Conservation (phyloP, 2,329 filamentous ascomycete species). For the Chrysosporium queenslandicum region DNA sequence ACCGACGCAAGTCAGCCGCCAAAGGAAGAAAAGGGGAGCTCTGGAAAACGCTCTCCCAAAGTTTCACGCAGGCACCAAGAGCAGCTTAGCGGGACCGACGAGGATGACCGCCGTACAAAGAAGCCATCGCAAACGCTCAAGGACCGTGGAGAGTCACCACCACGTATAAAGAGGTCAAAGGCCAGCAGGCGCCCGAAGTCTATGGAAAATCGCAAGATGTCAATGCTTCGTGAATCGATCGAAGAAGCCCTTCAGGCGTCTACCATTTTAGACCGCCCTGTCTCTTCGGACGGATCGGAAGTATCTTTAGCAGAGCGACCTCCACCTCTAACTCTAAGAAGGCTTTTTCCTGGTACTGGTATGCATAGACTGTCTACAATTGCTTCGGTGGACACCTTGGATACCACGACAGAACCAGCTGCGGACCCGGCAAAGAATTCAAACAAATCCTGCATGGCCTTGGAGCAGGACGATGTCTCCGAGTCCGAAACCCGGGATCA, state of each 20-base stretch:
- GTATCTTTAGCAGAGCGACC: conserved; percentile 30
- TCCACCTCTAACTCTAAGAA: conserved; percentile 34
- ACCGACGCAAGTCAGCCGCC: neutral
- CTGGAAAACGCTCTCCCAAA: neutral
- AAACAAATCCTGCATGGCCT: neutral
- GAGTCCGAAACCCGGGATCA: conserved; percentile 39
- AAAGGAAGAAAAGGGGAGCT: neutral
- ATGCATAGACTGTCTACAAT: conserved; percentile 48
- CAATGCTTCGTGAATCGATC: conserved; percentile 22
- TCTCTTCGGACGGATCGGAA: conserved; percentile 31
- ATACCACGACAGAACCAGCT: conserved; percentile 13
- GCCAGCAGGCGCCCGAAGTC: conserved; percentile 17
- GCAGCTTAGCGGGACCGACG: neutral
- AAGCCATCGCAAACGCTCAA: neutral
- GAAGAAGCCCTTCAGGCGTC: conserved; percentile 20
- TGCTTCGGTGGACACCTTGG: conserved; percentile 46
- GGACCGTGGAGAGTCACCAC: neutral
- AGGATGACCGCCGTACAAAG: neutral
- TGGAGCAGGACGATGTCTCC: conserved; percentile 14
- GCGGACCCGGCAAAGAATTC: neutral
- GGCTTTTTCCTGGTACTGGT: conserved; percentile 45
- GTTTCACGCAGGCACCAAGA: neutral
- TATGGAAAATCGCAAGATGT: conserved; percentile 17
- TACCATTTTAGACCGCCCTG: conserved; percentile 24
- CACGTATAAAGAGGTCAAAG: conserved; percentile 20